phyloP scores from a whole-genome alignment of 768 basidiomycete species.

The Asterophora lycoperdoides region DNA sequence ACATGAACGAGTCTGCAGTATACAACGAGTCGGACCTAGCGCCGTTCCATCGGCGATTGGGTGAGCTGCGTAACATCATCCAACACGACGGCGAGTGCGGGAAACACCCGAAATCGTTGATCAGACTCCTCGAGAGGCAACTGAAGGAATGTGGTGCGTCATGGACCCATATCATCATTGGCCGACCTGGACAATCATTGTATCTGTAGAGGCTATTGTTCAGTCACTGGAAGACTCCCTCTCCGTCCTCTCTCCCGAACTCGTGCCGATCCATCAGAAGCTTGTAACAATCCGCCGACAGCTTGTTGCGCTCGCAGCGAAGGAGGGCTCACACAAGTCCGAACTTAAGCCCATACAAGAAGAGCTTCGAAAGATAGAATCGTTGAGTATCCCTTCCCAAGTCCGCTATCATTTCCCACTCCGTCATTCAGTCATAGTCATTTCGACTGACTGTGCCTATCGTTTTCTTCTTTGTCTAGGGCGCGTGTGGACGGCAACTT shows the following conservation, averaged over 20 bases:
- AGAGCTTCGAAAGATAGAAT: conserved; percentile 93
- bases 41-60: conserved; percentile 80
- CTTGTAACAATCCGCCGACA: conserved; percentile 86
- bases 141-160: conserved; percentile 86
- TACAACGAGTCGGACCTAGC: conserved; percentile 90
- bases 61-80: conserved; percentile 81
- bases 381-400: conserved; percentile 63
- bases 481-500: conserved; percentile 97
- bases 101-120: conserved; percentile 83
- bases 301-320: conserved; percentile 83
- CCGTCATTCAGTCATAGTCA: conserved; percentile 14
- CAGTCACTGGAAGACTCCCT: conserved; percentile 78
- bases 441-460: conserved; percentile 12
- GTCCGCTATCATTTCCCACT: conserved; percentile 27
- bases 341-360: conserved; percentile 89
- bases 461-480: conserved; percentile 32
- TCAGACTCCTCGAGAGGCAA: conserved; percentile 85
- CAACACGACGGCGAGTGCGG: conserved; percentile 75
- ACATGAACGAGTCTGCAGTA: conserved; percentile 93
- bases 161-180: background rate
- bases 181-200: background rate
- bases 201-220: conserved; percentile 73
- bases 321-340: conserved; percentile 77
- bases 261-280: conserved; percentile 86
- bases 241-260: conserved; percentile 82